Conservation (phyloP, 768 basidiomycete genomes). For the Auriscalpium orientale region DNA sequence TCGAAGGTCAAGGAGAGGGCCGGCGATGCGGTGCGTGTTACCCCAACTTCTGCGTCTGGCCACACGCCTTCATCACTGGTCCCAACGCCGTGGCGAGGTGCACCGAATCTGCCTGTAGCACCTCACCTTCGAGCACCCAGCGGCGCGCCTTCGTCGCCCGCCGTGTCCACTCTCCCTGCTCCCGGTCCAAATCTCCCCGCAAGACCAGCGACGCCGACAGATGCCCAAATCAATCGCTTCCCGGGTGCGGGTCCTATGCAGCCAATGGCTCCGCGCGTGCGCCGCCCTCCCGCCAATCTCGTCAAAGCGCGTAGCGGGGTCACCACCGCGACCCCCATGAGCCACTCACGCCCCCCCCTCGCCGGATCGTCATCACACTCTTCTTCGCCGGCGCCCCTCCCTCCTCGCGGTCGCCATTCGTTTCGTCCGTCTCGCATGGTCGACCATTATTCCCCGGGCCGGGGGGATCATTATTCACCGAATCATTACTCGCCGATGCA, state of each 20-base stretch:
- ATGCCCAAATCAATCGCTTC: conserved; percentile 3
- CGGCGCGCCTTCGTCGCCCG: conserved; percentile 6
- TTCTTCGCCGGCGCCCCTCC: conserved; percentile 7
- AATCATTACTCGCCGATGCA: conserved; percentile 9
- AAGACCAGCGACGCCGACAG: conserved; percentile 12
- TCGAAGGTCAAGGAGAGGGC: conserved; percentile 39
- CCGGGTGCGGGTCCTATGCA: conserved; percentile 4
- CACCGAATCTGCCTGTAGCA: conserved; percentile 9
- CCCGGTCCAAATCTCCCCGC: conserved; percentile 9
- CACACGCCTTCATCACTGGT: conserved; percentile 1
- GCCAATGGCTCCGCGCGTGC: conserved; percentile 13
- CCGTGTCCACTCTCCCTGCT: conserved; percentile 1
- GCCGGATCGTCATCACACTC: not conserved
- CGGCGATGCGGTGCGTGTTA: not conserved
- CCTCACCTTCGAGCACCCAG: conserved; percentile 10
- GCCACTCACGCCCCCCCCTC: not conserved
- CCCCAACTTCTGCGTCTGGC: conserved; percentile 6
- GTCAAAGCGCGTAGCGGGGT: conserved; percentile 12
- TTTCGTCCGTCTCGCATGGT: not conserved
- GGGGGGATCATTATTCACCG: too few relatives aligned
- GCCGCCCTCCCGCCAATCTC: conserved; percentile 11
- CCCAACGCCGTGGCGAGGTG: conserved; percentile 19
- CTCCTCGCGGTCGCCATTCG: not conserved
- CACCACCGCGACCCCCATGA: too few relatives aligned
- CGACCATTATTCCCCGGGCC: conserved; percentile 1